Conservation (phyloP, 2,329 filamentous ascomycete genomes). For the Scedosporium apiospermum region DNA sequence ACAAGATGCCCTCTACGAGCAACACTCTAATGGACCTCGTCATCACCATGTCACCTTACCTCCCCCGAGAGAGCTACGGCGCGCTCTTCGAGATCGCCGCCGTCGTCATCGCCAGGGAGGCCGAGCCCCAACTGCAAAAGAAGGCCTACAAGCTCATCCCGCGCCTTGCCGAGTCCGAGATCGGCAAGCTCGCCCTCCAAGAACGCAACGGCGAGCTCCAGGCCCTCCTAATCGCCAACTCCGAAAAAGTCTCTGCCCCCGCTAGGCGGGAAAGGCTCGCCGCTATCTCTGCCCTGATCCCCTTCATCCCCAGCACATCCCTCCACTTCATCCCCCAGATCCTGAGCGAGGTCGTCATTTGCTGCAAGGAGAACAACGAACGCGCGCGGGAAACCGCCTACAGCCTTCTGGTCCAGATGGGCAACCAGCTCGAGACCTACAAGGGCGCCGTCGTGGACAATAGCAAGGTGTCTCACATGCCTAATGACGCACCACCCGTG, state of each 20-base stretch:
- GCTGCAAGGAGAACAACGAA: conserved; percentile 96
- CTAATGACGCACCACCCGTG: conserved; percentile 65
- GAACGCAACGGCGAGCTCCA: conserved; percentile 74
- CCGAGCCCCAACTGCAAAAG: conserved; percentile 92
- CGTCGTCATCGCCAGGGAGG: conserved; percentile 68
- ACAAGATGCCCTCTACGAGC: conserved; percentile 80
- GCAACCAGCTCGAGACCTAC: conserved; percentile 60
- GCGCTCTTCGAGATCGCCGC: conserved; percentile 81
- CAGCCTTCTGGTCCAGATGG: conserved; percentile 81
- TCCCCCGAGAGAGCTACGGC: conserved; percentile 77
- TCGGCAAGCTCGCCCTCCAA: conserved; percentile 64
- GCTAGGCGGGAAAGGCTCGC: conserved; percentile 78
- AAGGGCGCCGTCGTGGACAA: conserved; percentile 71
- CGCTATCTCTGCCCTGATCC: conserved; percentile 71
- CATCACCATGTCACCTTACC: conserved; percentile 89
- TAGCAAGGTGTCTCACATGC: conserved; percentile 80
- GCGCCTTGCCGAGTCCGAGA: conserved; percentile 71
- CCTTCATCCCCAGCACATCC: conserved; percentile 64
- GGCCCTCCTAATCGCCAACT: conserved; percentile 65
- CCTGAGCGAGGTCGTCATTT: conserved; percentile 88
- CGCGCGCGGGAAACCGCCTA: conserved; percentile 84
- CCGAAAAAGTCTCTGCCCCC: conserved; percentile 78
- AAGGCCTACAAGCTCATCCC: conserved; percentile 98
- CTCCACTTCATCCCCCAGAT: conserved; percentile 91
- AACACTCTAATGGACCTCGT: conserved; percentile 96